Evolutionary conservation across 192 early-diverging fungal species (phyloP), one percentile per base, ranked within the genome.

Genomic region (Gaertneriomyces sp.): DNA sequence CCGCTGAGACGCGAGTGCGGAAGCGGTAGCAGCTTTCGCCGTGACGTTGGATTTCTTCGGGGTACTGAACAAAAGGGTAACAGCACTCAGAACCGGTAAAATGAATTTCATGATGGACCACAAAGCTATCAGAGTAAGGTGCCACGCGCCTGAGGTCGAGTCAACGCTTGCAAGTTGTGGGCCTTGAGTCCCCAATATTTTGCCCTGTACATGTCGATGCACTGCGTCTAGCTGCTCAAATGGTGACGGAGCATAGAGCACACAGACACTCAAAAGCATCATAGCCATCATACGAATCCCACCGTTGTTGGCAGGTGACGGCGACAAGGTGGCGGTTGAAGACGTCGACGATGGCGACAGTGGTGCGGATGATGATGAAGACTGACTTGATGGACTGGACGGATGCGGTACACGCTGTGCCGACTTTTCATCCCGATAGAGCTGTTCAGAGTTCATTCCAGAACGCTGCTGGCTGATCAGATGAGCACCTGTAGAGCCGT

Each of bases 241-340:
- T 40, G 77, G 77, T 41, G 20, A 46, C 12, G 77, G 77, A 3
- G 64, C 63, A 52, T 72, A 79, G 10, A 79, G 68, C 33, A 75
- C 64, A 42, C 69, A 58, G 3, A 68, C 73, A 54, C 58, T 60
- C 73, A 79, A 73, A 33, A 67, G 66, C 73, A 77, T 71, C 42
- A 73, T 44, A 4, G 63, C 70, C 64, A 79, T 65, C 54, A 79
- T 53, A 7, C 61, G 45, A 17, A 70, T 51, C 6, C 70, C 63
- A 39, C 51, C 45, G 19, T 11, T 52, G 39, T 68, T 39, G 2
- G 53, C 59, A 7, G 63, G 61, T 16, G 61, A 53, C 6, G 63
- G 52, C 6, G 52, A 65, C 6, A 54, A 60, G 6, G 56, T 63
- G 4, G 57, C 38, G 6, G 25, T 17, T 9, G 42, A 42, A 0